Conservation (phyloP, 129 eudicot genomes). For the Chrysanthemum seticuspe region DNA sequence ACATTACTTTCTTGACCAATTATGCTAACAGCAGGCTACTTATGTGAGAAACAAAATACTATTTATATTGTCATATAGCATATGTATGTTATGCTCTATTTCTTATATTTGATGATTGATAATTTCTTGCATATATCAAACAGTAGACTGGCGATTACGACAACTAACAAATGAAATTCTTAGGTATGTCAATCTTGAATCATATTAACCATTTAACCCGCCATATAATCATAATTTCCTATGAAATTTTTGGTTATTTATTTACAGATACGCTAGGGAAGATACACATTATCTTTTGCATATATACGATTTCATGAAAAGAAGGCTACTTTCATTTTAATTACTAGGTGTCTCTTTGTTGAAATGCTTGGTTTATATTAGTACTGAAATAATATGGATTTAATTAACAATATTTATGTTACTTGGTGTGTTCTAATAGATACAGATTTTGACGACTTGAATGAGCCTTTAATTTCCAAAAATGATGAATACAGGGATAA, state of each 20-base stretch:
- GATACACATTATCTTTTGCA: slow-evolving; percentile 78
- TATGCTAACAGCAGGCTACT: too few relatives aligned
- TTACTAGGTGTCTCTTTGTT: too few relatives aligned
- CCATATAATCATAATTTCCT: background rate
- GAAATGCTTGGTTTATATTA: too few relatives aligned
- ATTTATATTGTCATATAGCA: too few relatives aligned
- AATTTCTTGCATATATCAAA: slow-evolving; percentile 63
- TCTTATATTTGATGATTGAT: too few relatives aligned
- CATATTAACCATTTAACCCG: background rate
- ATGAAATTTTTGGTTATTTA: slow-evolving; percentile 1
- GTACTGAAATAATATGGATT: too few relatives aligned
- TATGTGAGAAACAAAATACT: too few relatives aligned
- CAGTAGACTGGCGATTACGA: slow-evolving; percentile 84
- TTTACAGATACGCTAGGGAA: slow-evolving; percentile 79
- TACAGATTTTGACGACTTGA: slow-evolving; percentile 46
- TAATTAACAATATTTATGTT: too few relatives aligned
- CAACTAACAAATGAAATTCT: slow-evolving; percentile 75
- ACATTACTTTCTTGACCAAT: too few relatives aligned
- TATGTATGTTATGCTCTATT: background rate
- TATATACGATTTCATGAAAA: slow-evolving; percentile 65
- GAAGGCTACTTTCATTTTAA: slow-evolving; percentile 39
- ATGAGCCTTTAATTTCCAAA: slow-evolving; percentile 74
- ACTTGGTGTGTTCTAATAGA: too few relatives aligned
- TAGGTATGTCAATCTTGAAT: slow-evolving; percentile 34
- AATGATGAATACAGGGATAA: slow-evolving; percentile 33